Conservation (phyloP, 1,284 basidiomycete genomes). For the Ustilago shanxiensis region DNA sequence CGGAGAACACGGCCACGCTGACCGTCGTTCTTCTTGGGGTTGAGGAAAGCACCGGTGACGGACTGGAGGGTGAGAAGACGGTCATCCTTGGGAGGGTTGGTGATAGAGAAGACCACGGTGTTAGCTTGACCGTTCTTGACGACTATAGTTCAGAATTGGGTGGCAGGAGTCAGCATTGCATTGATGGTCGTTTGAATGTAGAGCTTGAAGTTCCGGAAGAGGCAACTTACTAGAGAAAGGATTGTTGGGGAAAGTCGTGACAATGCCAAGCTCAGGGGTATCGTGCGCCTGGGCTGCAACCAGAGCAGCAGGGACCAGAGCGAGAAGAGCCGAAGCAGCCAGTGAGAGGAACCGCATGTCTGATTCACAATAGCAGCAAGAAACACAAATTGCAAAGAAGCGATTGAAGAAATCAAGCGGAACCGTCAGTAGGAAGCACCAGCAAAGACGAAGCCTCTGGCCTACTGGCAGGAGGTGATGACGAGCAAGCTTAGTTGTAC, state of each 20-base stretch:
- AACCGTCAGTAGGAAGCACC: not conserved
- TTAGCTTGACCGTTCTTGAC: constrained; percentile 68
- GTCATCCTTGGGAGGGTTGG: constrained; percentile 58
- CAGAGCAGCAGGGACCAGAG: constrained; percentile 37
- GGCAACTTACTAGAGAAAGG: constrained; percentile 55
- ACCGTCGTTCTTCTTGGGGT: constrained; percentile 62
- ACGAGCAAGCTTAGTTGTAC: not conserved
- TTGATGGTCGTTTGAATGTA: too few species aligned
- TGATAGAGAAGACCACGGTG: constrained; percentile 66
- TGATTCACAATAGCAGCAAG: not conserved
- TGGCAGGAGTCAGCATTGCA: constrained; percentile 6
- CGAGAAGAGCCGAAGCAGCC: constrained; percentile 38
- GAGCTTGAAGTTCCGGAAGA: too few species aligned
- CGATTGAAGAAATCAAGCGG: not conserved
- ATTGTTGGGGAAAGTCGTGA: constrained; percentile 67
- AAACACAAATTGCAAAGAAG: not conserved
- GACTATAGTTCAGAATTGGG: constrained; percentile 25
- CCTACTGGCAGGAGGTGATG: too few species aligned
- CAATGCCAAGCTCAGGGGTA: constrained; percentile 63
- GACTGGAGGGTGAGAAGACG: constrained; percentile 61
- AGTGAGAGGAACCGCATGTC: constrained; percentile 46
- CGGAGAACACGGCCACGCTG: constrained; percentile 63
- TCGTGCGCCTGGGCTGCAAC: constrained; percentile 57
- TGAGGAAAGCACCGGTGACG: constrained; percentile 67
- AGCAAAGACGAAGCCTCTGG: not conserved